A percentile compares a stretch with the other conserved stretches of the same genome.
Conservation (phyloP, 768 basidiomycete genomes). For the Leccinum obscurum region DNA sequence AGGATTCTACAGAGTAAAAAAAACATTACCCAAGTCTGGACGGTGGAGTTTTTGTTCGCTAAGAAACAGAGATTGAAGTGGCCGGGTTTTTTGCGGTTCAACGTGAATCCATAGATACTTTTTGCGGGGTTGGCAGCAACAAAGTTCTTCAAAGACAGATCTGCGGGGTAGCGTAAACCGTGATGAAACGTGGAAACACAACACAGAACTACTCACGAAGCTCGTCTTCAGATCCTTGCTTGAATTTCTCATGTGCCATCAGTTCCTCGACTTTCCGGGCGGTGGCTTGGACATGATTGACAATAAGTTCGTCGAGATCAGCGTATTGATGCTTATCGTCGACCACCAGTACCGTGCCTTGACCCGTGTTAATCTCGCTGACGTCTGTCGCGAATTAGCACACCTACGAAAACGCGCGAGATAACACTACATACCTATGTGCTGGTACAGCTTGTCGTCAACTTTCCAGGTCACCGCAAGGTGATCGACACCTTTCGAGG, state of each 20-base stretch:
- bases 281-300: conserved; percentile 95
- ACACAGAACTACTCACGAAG: conserved; percentile 64
- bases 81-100: conserved; percentile 87
- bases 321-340: conserved; percentile 81
- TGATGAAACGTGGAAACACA: background rate
- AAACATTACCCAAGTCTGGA: conserved; percentile 81
- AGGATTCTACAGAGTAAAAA: background rate
- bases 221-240: conserved; percentile 82
- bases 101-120: conserved; percentile 93
- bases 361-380: conserved; percentile 75
- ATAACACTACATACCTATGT: conserved; percentile 67
- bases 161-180: conserved; percentile 39
- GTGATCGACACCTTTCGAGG: conserved; percentile 91
- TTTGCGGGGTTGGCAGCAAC: conserved; percentile 91
- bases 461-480: conserved; percentile 99
- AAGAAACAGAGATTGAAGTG: conserved; percentile 94
- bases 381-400: conserved; percentile 55
- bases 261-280: conserved; percentile 91
- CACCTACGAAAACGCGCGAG: background rate
- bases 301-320: conserved; percentile 95
- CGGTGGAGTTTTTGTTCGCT: conserved; percentile 85
- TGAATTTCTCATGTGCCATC: conserved; percentile 95
- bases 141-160: conserved; percentile 84
- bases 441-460: conserved; percentile 92
- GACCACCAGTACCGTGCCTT: conserved; percentile 66